These are phyloP conservation scores for Trichoderma simmonsii DNA, from an alignment of 2,329 filamentous ascomycete species.

Conservation along the genomic window DNA sequence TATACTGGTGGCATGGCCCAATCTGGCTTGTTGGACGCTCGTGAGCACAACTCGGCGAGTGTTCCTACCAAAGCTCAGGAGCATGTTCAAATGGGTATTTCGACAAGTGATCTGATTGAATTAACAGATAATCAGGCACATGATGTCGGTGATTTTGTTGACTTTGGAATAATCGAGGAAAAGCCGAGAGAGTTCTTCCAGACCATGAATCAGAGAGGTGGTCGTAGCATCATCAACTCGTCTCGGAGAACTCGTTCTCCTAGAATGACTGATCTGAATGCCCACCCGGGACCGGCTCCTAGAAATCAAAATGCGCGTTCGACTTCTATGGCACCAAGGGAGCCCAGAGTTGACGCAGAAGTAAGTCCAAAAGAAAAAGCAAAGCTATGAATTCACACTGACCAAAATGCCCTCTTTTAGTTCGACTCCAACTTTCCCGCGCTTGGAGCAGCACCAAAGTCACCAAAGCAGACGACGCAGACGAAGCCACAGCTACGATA, in stretches of 20 bases:
- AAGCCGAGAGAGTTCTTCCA: constrained; percentile 17
- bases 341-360: background rate
- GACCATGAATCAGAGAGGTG: constrained; percentile 27
- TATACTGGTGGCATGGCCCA: background rate
- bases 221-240: background rate
- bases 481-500: background rate
- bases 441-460: background rate
- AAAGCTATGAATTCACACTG: background rate
- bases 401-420: background rate
- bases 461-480: background rate
- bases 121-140: background rate
- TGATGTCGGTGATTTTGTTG: background rate
- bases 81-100: background rate
- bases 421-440: background rate
- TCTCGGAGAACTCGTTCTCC: background rate
- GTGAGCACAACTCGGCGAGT: background rate
- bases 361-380: background rate
- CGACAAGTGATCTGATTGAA: background rate
- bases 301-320: background rate
- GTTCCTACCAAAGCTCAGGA: background rate
- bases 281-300: background rate
- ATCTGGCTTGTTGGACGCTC: constrained; percentile 12
- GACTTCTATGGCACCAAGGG: background rate
- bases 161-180: constrained; percentile 10
- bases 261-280: background rate